Conservation (phyloP, 768 basidiomycete species). For the Lactifluus subvellereus region DNA sequence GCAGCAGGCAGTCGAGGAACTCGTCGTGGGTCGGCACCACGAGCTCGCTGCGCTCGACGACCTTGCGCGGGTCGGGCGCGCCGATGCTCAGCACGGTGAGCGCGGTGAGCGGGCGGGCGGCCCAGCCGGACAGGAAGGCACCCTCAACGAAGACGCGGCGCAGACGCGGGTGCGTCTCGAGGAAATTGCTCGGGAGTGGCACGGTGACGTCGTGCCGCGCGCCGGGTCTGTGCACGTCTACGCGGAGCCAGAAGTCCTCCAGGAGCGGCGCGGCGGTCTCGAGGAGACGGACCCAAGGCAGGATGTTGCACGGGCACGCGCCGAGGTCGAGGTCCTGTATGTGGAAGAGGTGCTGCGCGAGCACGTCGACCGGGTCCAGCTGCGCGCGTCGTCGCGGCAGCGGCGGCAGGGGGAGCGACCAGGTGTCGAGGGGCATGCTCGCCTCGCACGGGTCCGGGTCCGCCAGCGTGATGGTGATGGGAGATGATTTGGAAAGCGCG, state of each 20-base stretch:
- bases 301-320: conserved; percentile 3
- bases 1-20: conserved; percentile 6
- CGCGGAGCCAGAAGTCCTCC: not conserved
- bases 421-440: not conserved
- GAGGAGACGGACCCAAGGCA: conserved; percentile 1
- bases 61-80: conserved; percentile 6
- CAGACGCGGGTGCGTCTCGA: conserved; percentile 12
- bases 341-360: conserved; percentile 13
- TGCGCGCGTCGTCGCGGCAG: not conserved
- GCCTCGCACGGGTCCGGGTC: conserved; percentile 6
- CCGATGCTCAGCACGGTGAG: conserved; percentile 4
- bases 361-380: conserved; percentile 9
- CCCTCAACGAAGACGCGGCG: conserved; percentile 3
- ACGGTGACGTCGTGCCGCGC: not conserved
- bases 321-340: conserved; percentile 10
- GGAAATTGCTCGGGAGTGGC: conserved; percentile 6
- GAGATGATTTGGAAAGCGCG: conserved; percentile 5
- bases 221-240: not conserved
- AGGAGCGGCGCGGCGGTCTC: conserved; percentile 8
- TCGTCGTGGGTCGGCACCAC: not conserved
- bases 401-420: not conserved
- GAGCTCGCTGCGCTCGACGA: not conserved
- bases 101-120: not conserved
- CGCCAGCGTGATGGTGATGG: not conserved
- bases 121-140: conserved; percentile 7